Evolutionary conservation across 495 filamentous ascomycete genomes (phyloP), one percentile per base, ranked within the genome.

Genomic region (Talaromyces adpressus): DNA sequence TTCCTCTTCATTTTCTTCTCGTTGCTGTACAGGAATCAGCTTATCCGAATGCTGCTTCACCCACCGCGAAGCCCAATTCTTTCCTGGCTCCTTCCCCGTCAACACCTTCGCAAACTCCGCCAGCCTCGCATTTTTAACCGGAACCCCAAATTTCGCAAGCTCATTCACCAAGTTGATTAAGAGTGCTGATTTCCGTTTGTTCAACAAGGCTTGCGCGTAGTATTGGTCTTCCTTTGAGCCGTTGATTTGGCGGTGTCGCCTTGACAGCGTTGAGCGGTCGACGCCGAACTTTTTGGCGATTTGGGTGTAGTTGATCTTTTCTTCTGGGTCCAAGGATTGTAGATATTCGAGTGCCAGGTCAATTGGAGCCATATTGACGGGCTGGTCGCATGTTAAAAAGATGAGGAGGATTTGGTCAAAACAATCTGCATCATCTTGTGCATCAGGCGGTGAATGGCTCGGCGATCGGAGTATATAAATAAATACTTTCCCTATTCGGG

Each of bases 171-270:
- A 29, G 0, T 29, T 22, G 4, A 64, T 59, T 2, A 64, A 49
- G 2, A 60, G 3, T 16, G 59, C 41, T 4, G 52, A 30, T 45
- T 64, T 9, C 2, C 30, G 3, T 57, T 64, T 59, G 14, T 51
- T 59, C 16, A 64, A 52, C 4, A 59, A 4, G 16, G 11, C 8
- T 32, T 64, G 52, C 6, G 59, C 34, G 32, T 64, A 22, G 34
- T 64, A 59, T 53, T 62, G 39, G 14, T n/a, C 59, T 29, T 62
- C 45, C 18, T 49, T 49, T 49, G 45, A 49, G 45, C 45, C 45
- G n/a, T 18, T 49, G 18, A 49, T 6, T 18, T 20, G n/a, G 16
- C 45, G 45, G 45, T 49, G 11, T 49, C 45, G 16, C 22, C 45
- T 49, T 9, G 45, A 49, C n/a, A 49, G 45, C n/a, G 45, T 49